These are phyloP conservation scores for Diaporthe ilicicola DNA, from an alignment of 2,329 filamentous ascomycete genomes.

Conservation along the genomic window DNA sequence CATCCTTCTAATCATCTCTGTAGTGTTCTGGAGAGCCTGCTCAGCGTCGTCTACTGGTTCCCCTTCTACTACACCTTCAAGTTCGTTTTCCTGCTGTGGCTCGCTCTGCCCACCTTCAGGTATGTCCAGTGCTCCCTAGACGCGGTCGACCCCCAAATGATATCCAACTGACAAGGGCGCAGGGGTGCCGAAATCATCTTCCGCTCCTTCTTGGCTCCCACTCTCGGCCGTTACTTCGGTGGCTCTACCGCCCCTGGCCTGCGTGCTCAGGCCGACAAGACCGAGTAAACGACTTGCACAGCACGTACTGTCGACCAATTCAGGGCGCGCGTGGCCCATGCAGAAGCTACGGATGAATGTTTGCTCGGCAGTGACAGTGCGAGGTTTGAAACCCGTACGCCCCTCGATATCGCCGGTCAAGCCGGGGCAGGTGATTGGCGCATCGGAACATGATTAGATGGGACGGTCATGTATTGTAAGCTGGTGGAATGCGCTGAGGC, in stretches of 20 bases:
- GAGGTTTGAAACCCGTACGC: conserved; percentile 17
- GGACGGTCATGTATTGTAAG: conserved; percentile 2
- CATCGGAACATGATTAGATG: conserved; percentile 4
- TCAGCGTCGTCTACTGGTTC: conserved; percentile 92
- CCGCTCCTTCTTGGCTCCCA: conserved; percentile 91
- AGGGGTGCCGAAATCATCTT: conserved; percentile 97
- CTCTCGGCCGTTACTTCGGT: conserved; percentile 91
- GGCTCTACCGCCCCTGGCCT: conserved; percentile 86
- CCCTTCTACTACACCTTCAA: conserved; percentile 99
- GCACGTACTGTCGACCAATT: neutral
- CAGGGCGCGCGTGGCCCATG: conserved; percentile 36
- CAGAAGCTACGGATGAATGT: neutral
- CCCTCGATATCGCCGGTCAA: conserved; percentile 38
- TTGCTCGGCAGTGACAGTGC: neutral
- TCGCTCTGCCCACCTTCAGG: conserved; percentile 93
- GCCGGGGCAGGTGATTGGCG: neutral
- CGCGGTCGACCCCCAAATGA: neutral
- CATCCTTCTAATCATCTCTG: neutral
- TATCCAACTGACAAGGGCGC: conserved; percentile 25
- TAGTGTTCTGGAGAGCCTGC: conserved; percentile 79
- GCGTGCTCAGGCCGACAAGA: conserved; percentile 86
- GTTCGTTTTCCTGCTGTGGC: conserved; percentile 97
- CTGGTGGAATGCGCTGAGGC: neutral
- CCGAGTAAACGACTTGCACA: conserved; percentile 57
- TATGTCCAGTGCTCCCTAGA: conserved; percentile 58